These are phyloP conservation scores for Saitozyma sp. DNA, from an alignment of 768 basidiomycete genomes.

Conservation along the genomic window DNA sequence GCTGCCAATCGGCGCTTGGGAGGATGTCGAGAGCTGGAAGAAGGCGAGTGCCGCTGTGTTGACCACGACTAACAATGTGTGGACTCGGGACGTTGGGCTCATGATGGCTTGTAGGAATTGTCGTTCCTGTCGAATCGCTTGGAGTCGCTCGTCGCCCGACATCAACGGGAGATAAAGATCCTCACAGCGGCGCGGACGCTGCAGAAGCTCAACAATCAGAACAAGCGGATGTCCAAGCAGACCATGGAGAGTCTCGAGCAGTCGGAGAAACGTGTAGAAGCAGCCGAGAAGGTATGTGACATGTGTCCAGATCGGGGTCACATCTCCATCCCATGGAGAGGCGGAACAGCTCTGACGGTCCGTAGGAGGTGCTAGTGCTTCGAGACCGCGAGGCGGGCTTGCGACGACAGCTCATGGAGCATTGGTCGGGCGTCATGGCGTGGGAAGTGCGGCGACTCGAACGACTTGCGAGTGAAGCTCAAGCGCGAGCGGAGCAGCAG, in stretches of 20 bases:
- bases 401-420: conserved; percentile 50
- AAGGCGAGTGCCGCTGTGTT: conserved; percentile 56
- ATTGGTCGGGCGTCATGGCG: conserved; percentile 52
- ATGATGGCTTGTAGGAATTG: conserved; percentile 39
- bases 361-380: conserved; percentile 49
- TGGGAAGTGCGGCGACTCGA: conserved; percentile 53
- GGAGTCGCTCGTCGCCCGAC: conserved; percentile 39
- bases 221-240: conserved; percentile 54
- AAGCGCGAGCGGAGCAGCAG: conserved; percentile 31
- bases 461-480: conserved; percentile 30
- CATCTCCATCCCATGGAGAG: no score
- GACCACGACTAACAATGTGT: not conserved
- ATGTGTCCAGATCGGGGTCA: not conserved
- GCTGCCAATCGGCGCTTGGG: conserved; percentile 72
- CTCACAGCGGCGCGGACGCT: conserved; percentile 52
- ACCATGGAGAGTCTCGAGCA: conserved; percentile 51
- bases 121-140: conserved; percentile 43
- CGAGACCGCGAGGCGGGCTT: conserved; percentile 45
- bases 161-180: conserved; percentile 53
- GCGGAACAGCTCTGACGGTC: not conserved
- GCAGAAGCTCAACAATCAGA: conserved; percentile 50
- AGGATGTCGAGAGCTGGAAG: conserved; percentile 70
- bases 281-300: conserved; percentile 49
- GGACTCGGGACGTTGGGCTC: not conserved
- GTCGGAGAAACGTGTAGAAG: conserved; percentile 51